Evolutionary conservation across 1,139 yeast species (phyloP), one percentile per base, ranked within the genome.

Genomic region (Sugiyamaella pinicola): DNA sequence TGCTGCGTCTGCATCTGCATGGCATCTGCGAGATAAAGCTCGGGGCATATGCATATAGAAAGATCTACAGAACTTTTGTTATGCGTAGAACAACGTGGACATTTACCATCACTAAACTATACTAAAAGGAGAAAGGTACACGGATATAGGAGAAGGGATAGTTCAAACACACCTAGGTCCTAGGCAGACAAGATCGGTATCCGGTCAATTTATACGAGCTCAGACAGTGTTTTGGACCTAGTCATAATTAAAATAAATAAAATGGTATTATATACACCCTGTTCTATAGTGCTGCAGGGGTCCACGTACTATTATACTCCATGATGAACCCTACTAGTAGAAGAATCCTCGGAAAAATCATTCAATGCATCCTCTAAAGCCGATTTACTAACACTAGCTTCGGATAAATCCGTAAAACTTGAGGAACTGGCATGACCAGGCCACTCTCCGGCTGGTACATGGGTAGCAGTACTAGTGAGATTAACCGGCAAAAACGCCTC

Each of bases 281-380:
- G n/a, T n/a, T n/a, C n/a, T n/a, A n/a, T n/a, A n/a, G n/a, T n/a
- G n/a, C n/a, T n/a, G n/a, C n/a, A n/a, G n/a, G n/a, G n/a, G n/a
- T n/a, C n/a, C n/a, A n/a, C n/a, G n/a, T n/a, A 6, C 21, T 15
- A 18, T 6, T 21, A 39, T 12, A 4, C 28, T 15, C 24, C 15
- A 29, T 42, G 34, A 29, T 42, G 46, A 6, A 15, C 4, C 13
- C 47, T 34, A 22, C 47, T 37, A 17, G 22, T 13, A 18, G 47
- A 46, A 3, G 55, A 46, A 15, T 29, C 50, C 18, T 45, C 53
- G 5, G 55, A 49, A 13, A 53, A 31, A 15, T 53, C 55, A 39
- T 46, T 41, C 26, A 59, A 51, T 1, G 79, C 80, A 49, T 76
- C 80, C 53, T 75, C 80, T 33, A 76, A 58, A 1, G 79, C 79